These are phyloP conservation scores for Myxozyma melibiosi DNA, from an alignment of 805 yeast genomes.

Conservation along the genomic window DNA sequence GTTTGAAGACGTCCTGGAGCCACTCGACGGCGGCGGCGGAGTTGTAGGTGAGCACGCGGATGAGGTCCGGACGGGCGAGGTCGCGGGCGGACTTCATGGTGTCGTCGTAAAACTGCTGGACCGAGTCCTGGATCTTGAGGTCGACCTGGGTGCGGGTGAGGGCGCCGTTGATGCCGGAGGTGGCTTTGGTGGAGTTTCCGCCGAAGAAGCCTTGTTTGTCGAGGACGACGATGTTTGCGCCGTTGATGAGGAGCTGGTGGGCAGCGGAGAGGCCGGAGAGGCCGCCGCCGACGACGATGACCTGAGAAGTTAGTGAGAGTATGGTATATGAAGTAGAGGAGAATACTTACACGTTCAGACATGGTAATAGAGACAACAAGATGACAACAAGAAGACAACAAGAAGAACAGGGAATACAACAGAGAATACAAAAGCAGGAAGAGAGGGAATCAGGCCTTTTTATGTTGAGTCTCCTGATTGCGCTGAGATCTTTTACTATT, in stretches of 20 bases:
- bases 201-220: conserved; percentile 65
- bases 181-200: conserved; percentile 68
- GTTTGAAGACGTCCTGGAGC: conserved; percentile 63
- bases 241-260: conserved; percentile 56
- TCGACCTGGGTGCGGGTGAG: conserved; percentile 61
- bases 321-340: not conserved
- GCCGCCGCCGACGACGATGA: conserved; percentile 66
- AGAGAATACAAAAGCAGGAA: not conserved
- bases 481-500: too few relatives aligned
- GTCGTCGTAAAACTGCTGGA: conserved; percentile 62
- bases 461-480: too few relatives aligned
- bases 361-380: not conserved
- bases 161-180: conserved; percentile 75
- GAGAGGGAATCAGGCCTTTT: too few relatives aligned
- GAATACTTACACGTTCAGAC: conserved; percentile 15
- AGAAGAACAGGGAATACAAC: not conserved
- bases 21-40: conserved; percentile 72
- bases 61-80: conserved; percentile 60
- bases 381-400: not conserved
- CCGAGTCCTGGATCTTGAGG: conserved; percentile 56
- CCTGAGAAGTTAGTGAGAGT: conserved; percentile 12
- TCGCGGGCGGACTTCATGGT: conserved; percentile 67
- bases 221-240: conserved; percentile 55
- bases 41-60: conserved; percentile 60
- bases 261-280: conserved; percentile 66